A percentile compares a stretch with the other conserved stretches of the same genome.
These are phyloP conservation scores for Amylocarpus encephaloides DNA, from an alignment of 2,329 filamentous ascomycete species.

Conservation along the genomic window DNA sequence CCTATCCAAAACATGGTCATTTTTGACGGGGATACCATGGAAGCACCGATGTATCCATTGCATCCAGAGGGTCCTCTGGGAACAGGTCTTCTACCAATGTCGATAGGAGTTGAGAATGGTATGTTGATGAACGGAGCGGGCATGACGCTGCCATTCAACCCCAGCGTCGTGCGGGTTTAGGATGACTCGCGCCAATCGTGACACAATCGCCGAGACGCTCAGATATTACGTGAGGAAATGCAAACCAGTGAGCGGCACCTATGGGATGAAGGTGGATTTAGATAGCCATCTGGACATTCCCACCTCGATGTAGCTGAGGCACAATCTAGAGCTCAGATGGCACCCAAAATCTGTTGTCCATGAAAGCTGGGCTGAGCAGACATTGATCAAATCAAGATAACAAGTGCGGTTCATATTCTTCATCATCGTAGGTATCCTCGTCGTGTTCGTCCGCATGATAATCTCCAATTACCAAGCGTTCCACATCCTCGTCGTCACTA, in stretches of 20 bases:
- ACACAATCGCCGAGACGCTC: neutral
- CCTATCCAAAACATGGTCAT: constrained; percentile 92
- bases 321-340: neutral
- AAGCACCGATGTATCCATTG: constrained; percentile 73
- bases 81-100: constrained; percentile 38
- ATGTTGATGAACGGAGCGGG: constrained; percentile 10
- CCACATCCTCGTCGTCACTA: constrained; percentile 23
- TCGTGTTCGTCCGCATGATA: constrained; percentile 23
- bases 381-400: constrained; percentile 1
- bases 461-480: constrained; percentile 18
- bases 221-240: neutral
- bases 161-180: constrained; percentile 20
- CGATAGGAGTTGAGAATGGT: constrained; percentile 19
- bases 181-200: neutral
- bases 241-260: neutral
- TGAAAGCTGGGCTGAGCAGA: neutral
- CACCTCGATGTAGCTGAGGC: too few species aligned
- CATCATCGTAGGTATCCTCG: constrained; percentile 30
- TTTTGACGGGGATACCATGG: constrained; percentile 78
- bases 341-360: neutral
- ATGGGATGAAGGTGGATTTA: too few species aligned
- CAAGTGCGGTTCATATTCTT: constrained; percentile 3
- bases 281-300: too few species aligned
- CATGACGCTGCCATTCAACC: constrained; percentile 18
- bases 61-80: constrained; percentile 61